phyloP scores from a whole-genome alignment of 2,329 filamentous ascomycete genomes.

The Gnomoniopsis smithogilvyi region DNA sequence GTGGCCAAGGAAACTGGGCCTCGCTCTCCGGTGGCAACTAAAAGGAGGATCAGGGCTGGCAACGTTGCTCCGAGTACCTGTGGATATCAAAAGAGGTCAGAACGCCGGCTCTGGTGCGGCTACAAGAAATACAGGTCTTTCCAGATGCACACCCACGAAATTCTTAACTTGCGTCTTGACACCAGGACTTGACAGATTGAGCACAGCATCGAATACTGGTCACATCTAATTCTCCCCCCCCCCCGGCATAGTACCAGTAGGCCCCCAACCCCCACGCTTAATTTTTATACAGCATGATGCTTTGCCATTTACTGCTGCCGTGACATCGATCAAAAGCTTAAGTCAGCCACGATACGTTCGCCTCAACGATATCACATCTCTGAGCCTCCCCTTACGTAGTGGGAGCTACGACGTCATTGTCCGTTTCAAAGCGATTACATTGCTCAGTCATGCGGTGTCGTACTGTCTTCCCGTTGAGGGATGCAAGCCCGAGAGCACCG shows the following conservation, averaged over 20 bases:
- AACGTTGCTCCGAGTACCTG: slow-evolving; percentile 9
- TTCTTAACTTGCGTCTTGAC: background rate
- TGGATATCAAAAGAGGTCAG: slow-evolving; percentile 12
- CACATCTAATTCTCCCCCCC: too few species aligned
- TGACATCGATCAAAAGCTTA: background rate
- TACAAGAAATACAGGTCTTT: slow-evolving; percentile 4
- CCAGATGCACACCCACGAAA: background rate
- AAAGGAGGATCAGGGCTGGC: slow-evolving; percentile 15
- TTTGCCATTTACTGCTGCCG: background rate
- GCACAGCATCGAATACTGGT: too few species aligned
- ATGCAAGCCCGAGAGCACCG: background rate
- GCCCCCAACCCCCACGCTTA: too few species aligned
- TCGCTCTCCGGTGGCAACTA: slow-evolving; percentile 9
- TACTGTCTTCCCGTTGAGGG: background rate
- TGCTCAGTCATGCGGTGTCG: background rate
- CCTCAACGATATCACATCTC: background rate
- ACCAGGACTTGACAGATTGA: too few species aligned
- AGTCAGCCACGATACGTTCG: background rate
- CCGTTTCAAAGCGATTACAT: background rate
- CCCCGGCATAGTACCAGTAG: too few species aligned
- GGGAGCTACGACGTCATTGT: background rate
- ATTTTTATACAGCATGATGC: too few species aligned
- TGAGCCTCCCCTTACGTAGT: background rate
- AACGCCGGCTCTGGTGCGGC: slow-evolving; percentile 2
- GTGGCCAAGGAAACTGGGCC: slow-evolving; percentile 6